Base-by-base conservation (phyloP, 305 asterid genomes). In the Rubia tinctorum region DNA sequence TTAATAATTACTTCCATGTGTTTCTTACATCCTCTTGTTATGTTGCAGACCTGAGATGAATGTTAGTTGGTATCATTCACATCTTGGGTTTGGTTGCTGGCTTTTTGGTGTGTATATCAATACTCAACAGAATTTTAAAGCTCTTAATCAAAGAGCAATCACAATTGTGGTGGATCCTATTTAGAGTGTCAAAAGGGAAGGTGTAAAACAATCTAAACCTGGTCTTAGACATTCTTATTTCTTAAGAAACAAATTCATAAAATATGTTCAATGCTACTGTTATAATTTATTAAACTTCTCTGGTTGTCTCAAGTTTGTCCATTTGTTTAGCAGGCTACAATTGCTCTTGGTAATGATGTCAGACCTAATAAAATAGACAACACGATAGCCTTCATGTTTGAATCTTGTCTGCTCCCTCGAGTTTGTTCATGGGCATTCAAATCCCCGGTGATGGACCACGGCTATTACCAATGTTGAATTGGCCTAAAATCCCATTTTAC, bases 1-100 rank as follows among this genome's bases (percentile, higher is more conserved):
- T 17, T 55, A n/a, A 13, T 8, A 15, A 2, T 8, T 9, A 63
- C 9, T 55, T 71, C 9, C 30, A 18, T 4, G 55, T n/a, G n/a
- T n/a, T n/a, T n/a, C n/a, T n/a, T n/a, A n/a, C n/a, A n/a, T n/a
- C n/a, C n/a, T n/a, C n/a, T 39, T 55, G 23, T 25, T n/a, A 63
- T 77, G 71, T 82, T 70, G 67, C 92, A 95, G 97, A 77, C 97
- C 98, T 65, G 99, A 95, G 88, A 95, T 95, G 99, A 98, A 92
- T 83, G 99, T 92, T 59, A 98, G 98, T 59, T 95, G 99, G 99
- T 95, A 95, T 78, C 97, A 95, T 78, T 95, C 99, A 44, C 97
- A 92, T 88, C 99, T 98, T 49, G 97, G 99, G 59, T 95, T 95
- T 75, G 99, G 99, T 75, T 92, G 98, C 77, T 95, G 98, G 98